phyloP scores from a whole-genome alignment of 495 filamentous ascomycete species.

The Aspergillus diversus region DNA sequence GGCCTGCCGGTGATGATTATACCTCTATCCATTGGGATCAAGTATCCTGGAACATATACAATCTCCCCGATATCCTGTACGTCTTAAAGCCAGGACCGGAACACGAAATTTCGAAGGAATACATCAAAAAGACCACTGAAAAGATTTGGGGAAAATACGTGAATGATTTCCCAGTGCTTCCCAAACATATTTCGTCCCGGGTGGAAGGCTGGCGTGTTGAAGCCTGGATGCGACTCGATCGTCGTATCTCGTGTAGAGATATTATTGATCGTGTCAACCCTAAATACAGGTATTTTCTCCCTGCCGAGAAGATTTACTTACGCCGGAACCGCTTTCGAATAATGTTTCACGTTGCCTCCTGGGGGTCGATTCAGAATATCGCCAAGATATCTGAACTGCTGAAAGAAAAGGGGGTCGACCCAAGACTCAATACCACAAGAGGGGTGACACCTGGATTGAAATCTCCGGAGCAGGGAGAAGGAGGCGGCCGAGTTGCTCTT shows the following conservation, averaged over 20 bases:
- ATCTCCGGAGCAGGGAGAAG: slow-evolving; percentile 15
- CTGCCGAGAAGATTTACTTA: slow-evolving; percentile 2
- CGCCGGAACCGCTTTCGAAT: slow-evolving; percentile 20
- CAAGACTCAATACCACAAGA: slow-evolving; percentile 20
- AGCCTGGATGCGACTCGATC: slow-evolving; percentile 29
- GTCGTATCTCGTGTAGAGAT: slow-evolving; percentile 24
- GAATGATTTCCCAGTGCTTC: slow-evolving; percentile 18
- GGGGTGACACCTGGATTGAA: slow-evolving; percentile 23
- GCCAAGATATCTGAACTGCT: slow-evolving; percentile 1
- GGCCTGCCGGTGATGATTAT: slow-evolving; percentile 7
- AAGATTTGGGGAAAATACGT: slow-evolving; percentile 21
- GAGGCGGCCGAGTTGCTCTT: slow-evolving; percentile 16
- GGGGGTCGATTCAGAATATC: slow-evolving; percentile 18
- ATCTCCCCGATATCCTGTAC: slow-evolving; percentile 30
- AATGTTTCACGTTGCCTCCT: slow-evolving; percentile 18
- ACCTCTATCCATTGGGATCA: slow-evolving; percentile 21
- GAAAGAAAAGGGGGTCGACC: slow-evolving; percentile 12
- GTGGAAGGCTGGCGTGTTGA: slow-evolving; percentile 30
- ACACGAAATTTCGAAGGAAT: slow-evolving; percentile 1
- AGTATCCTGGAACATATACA: slow-evolving; percentile 21
- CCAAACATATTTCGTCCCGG: slow-evolving; percentile 24
- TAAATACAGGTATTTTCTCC: slow-evolving; percentile 4
- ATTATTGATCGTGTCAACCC: slow-evolving; percentile 30
- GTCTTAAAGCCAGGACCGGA: slow-evolving; percentile 15
- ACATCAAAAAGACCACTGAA: slow-evolving; percentile 7